These are phyloP conservation scores for Letharia lupina DNA, from an alignment of 495 filamentous ascomycete species.

Conservation along the genomic window DNA sequence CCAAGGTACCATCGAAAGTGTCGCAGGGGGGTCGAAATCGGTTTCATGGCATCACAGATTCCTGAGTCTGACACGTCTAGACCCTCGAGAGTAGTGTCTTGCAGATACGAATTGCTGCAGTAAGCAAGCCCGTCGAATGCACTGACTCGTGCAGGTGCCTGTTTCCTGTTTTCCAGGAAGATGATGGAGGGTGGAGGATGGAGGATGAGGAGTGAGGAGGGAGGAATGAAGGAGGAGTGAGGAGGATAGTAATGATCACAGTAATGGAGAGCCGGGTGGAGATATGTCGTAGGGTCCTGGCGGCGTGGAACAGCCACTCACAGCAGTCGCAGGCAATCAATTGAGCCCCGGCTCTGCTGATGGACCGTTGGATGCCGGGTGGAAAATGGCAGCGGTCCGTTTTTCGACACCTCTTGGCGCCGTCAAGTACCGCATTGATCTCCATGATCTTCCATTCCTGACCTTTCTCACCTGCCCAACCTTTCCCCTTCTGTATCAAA, in stretches of 20 bases:
- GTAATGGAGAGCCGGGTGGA: too few species aligned
- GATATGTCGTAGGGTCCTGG: too few species aligned
- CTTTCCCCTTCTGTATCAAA: background rate
- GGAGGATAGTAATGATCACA: too few species aligned
- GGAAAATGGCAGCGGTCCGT: constrained; percentile 17
- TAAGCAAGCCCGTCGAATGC: background rate
- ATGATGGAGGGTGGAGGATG: background rate
- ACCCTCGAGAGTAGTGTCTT: background rate
- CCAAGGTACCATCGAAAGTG: constrained; percentile 10
- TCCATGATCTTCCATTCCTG: constrained; percentile 17
- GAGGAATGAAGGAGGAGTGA: too few species aligned
- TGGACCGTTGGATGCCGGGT: constrained; percentile 12
- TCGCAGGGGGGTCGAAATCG: background rate
- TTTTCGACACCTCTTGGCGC: constrained; percentile 12
- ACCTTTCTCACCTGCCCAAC: background rate
- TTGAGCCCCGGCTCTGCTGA: too few species aligned
- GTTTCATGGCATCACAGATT: background rate
- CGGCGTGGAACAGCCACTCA: too few species aligned
- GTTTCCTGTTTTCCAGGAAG: background rate
- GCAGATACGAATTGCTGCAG: background rate
- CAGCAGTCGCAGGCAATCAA: too few species aligned
- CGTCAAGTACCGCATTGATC: constrained; percentile 13
- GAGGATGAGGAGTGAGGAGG: background rate
- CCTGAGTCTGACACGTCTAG: background rate
- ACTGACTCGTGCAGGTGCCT: background rate